These are phyloP conservation scores for Phytophthora cryptogea DNA, from an alignment of 352 stramenopile species.

Conservation along the genomic window DNA sequence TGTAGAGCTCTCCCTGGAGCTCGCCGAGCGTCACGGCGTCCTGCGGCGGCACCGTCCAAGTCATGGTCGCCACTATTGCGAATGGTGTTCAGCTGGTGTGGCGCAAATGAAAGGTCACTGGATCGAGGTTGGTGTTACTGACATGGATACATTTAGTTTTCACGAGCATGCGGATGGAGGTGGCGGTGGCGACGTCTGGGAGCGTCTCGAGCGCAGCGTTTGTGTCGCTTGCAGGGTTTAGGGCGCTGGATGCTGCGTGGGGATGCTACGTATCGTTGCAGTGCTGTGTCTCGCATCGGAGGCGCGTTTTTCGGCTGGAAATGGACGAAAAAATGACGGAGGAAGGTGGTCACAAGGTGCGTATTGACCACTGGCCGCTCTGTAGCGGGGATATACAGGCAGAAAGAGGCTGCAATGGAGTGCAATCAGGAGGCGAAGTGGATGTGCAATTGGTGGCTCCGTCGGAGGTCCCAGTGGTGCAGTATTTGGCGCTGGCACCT, in stretches of 20 bases:
- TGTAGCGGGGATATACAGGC: slow-evolving; percentile 2
- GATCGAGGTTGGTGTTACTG: slow-evolving; percentile 7
- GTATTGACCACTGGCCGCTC: slow-evolving; percentile 57
- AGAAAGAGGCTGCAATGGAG: neutral
- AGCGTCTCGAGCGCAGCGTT: slow-evolving; percentile 36
- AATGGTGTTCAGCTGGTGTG: slow-evolving; percentile 4
- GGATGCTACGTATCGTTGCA: slow-evolving; percentile 37
- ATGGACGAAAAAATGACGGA: slow-evolving; percentile 38
- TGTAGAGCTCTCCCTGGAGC: slow-evolving; percentile 75
- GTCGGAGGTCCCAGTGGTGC: slow-evolving; percentile 37
- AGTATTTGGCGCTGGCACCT: slow-evolving; percentile 60
- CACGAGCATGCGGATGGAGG: slow-evolving; percentile 30
- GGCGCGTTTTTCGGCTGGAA: slow-evolving; percentile 49
- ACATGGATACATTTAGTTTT: slow-evolving; percentile 13
- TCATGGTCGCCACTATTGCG: slow-evolving; percentile 30
- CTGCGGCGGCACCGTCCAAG: slow-evolving; percentile 62
- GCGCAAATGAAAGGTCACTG: neutral
- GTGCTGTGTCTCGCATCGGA: slow-evolving; percentile 4
- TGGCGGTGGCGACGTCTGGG: slow-evolving; percentile 17
- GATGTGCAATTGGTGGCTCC: slow-evolving; percentile 30
- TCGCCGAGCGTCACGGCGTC: slow-evolving; percentile 81
- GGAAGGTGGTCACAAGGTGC: slow-evolving; percentile 18
- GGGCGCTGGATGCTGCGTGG: slow-evolving; percentile 26
- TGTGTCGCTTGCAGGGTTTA: slow-evolving; percentile 32
- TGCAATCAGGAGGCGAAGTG: slow-evolving; percentile 13